These are phyloP conservation scores for Abelmoschus esculentus DNA, from an alignment of 345 rosid genomes.

Conservation along the genomic window DNA sequence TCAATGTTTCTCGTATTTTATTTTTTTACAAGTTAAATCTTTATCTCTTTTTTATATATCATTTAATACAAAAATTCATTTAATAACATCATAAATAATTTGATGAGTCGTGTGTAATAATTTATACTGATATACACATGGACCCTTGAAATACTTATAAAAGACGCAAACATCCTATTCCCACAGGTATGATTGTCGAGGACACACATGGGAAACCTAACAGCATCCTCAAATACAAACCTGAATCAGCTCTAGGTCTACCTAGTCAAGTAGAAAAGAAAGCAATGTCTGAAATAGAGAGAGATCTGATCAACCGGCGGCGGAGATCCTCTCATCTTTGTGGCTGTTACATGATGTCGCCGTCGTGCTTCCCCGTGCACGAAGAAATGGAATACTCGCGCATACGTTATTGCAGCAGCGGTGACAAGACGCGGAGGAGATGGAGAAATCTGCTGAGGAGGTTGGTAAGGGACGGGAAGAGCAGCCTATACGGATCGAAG, in stretches of 20 bases:
- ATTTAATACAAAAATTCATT: too few species aligned
- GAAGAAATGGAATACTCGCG: constrained; percentile 46
- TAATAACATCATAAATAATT: too few species aligned
- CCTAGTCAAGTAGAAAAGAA: neutral
- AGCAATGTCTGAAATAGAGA: constrained; percentile 28
- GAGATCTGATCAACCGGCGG: constrained; percentile 25
- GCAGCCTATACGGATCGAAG: constrained; percentile 34
- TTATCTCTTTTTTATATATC: too few species aligned
- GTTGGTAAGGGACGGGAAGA: constrained; percentile 34
- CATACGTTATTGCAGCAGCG: constrained; percentile 15
- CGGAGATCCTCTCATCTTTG: constrained; percentile 29
- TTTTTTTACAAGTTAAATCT: too few species aligned
- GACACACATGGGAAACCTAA: neutral
- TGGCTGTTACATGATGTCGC: constrained; percentile 35
- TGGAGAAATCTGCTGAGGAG: constrained; percentile 47
- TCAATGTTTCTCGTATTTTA: too few species aligned
- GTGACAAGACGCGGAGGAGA: constrained; percentile 21
- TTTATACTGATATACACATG: too few species aligned
- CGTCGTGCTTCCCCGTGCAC: constrained; percentile 38
- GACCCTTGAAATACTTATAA: constrained; percentile 11
- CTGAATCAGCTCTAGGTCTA: neutral
- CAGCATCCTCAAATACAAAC: neutral
- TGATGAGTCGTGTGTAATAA: too few species aligned
- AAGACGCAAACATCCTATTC: constrained; percentile 7
- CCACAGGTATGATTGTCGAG: constrained; percentile 14